Evolutionary conservation across 306 rosid species (phyloP).

Genomic region (Mucuna pruriens): DNA sequence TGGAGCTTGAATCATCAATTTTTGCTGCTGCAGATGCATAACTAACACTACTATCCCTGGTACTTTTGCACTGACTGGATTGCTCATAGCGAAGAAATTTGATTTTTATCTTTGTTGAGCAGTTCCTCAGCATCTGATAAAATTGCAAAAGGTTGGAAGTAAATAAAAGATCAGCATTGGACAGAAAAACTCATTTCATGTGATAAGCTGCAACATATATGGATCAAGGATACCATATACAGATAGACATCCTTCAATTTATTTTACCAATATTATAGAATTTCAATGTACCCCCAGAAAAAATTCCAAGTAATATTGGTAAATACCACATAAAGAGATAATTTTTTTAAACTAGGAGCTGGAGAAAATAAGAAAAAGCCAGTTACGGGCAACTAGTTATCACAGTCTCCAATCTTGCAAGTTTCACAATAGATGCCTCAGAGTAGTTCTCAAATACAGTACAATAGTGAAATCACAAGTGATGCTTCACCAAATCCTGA

Average conservation of each 20-base stretch:
- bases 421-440: background rate
- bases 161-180: background rate
- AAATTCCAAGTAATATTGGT: background rate
- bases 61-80: conserved; percentile 83
- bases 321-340: background rate
- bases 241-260: background rate
- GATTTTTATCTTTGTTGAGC: conserved; percentile 68
- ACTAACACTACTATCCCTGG: conserved; percentile 92
- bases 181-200: background rate
- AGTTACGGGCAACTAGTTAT: background rate
- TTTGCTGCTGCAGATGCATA: conserved; percentile 98
- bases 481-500: background rate
- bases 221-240: background rate
- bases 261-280: background rate
- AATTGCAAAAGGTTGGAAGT: conserved; percentile 21
- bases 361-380: conserved; percentile 1
- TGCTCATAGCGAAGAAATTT: conserved; percentile 92
- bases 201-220: background rate
- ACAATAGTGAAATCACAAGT: background rate
- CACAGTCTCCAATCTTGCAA: conserved; percentile 1
- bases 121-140: conserved; percentile 79
- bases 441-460: background rate
- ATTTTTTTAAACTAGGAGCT: background rate
- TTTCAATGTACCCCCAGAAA: background rate
- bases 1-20: conserved; percentile 61